These are phyloP conservation scores for Physcia stellaris DNA, from an alignment of 495 filamentous ascomycete genomes.

Conservation along the genomic window DNA sequence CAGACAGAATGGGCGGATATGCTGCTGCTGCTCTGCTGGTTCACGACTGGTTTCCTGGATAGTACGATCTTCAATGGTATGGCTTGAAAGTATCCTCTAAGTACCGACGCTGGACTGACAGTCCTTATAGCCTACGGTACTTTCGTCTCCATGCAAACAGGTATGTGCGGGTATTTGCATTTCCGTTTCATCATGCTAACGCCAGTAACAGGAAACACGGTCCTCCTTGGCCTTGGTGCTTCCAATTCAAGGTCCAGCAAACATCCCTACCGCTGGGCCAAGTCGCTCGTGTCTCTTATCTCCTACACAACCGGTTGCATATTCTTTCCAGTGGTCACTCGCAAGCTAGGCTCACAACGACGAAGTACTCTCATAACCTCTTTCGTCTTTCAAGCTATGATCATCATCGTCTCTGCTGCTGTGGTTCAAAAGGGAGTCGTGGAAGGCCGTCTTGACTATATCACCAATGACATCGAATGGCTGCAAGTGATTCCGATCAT, in stretches of 20 bases:
- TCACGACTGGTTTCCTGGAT: conserved; percentile 35
- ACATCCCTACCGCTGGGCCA: conserved; percentile 47
- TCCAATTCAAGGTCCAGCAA: conserved; percentile 30
- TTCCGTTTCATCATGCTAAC: background rate
- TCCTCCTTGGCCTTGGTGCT: conserved; percentile 52
- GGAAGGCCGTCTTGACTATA: conserved; percentile 16
- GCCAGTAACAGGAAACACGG: conserved; percentile 36
- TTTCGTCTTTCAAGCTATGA: conserved; percentile 42
- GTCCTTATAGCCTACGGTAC: conserved; percentile 40
- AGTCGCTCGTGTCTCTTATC: conserved; percentile 42
- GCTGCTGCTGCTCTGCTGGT: conserved; percentile 35
- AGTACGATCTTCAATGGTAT: conserved; percentile 39
- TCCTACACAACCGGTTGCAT: conserved; percentile 43
- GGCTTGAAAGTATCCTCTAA: too few relatives aligned
- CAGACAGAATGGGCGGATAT: conserved; percentile 26
- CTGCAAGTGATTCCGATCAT: conserved; percentile 40
- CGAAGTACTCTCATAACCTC: conserved; percentile 39
- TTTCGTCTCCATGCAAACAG: conserved; percentile 43
- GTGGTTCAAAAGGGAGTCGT: conserved; percentile 39
- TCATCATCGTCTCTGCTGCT: conserved; percentile 43
- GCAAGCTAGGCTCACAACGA: conserved; percentile 23
- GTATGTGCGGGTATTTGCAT: conserved; percentile 16
- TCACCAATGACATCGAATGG: conserved; percentile 20
- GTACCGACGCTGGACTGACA: too few relatives aligned
- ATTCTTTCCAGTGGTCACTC: conserved; percentile 28